A percentile compares a stretch with the other conserved stretches of the same genome.
Conservation (phyloP, 352 stramenopile species). For the Lagenidium sp. region DNA sequence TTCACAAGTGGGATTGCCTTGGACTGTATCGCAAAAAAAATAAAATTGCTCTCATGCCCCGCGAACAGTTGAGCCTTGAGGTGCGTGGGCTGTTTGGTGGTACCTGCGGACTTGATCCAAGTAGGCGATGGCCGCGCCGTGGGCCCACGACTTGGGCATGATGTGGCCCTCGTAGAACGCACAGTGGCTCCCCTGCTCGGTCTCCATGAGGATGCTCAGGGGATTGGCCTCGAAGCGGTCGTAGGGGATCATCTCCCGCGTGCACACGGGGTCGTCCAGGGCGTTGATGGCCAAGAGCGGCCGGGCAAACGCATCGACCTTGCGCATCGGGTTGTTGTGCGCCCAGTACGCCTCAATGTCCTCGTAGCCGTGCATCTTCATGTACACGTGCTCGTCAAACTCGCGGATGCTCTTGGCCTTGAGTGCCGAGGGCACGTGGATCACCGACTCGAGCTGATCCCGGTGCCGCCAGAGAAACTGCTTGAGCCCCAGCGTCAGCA, state of each 20-base stretch:
- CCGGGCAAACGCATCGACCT: constrained; percentile 36
- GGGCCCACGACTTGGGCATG: constrained; percentile 55
- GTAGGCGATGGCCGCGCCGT: constrained; percentile 50
- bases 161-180: constrained; percentile 64
- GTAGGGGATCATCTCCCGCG: constrained; percentile 63
- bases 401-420: constrained; percentile 43
- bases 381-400: constrained; percentile 75
- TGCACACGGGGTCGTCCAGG: constrained; percentile 70
- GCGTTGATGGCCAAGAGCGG: constrained; percentile 70
- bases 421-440: constrained; percentile 40
- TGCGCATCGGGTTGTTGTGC: constrained; percentile 70
- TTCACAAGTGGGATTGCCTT: too few relatives aligned
- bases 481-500: constrained; percentile 74
- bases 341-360: constrained; percentile 60
- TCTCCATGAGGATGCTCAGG: constrained; percentile 43
- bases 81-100: not conserved
- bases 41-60: too few relatives aligned
- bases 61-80: too few relatives aligned
- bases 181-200: constrained; percentile 55
- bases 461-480: constrained; percentile 47
- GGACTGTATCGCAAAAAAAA: too few relatives aligned
- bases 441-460: constrained; percentile 23
- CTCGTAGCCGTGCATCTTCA: constrained; percentile 67
- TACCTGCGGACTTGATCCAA: constrained; percentile 49
- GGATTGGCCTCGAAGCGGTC: constrained; percentile 39